Conservation (phyloP, 83 land plant genomes). For the Diphasiastrum complanatum region DNA sequence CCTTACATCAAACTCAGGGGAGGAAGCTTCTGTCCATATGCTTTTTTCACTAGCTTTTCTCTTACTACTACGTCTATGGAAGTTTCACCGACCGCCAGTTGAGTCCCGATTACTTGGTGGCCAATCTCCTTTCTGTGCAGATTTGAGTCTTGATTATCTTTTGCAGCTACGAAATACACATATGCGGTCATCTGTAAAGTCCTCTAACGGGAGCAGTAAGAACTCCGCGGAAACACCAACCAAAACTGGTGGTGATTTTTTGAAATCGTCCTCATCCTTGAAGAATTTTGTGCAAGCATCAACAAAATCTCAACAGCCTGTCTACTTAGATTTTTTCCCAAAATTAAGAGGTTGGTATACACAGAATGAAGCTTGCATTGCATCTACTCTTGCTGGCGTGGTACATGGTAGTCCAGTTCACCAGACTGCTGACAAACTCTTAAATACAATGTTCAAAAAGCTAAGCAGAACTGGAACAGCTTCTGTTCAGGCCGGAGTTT, state of each 20-base stretch:
- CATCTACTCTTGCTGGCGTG: constrained; percentile 60
- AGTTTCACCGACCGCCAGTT: constrained; percentile 69
- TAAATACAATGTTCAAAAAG: constrained; percentile 64
- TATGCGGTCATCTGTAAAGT: background rate
- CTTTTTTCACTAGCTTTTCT: constrained; percentile 72
- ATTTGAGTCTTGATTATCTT: constrained; percentile 62
- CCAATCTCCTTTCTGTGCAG: constrained; percentile 33
- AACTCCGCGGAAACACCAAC: background rate
- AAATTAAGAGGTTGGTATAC: constrained; percentile 64
- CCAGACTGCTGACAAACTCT: constrained; percentile 58
- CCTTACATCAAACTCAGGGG: constrained; percentile 26
- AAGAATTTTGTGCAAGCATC: background rate
- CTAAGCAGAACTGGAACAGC: constrained; percentile 42
- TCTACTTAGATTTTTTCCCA: constrained; percentile 63
- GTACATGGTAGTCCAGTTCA: constrained; percentile 59
- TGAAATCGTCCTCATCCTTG: background rate
- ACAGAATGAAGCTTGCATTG: constrained; percentile 70
- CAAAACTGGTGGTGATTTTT: background rate
- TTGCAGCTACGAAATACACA: constrained; percentile 50
- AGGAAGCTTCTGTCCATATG: constrained; percentile 45
- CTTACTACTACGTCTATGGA: constrained; percentile 70
- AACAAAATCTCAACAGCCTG: constrained; percentile 24
- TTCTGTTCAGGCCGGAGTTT: constrained; percentile 30
- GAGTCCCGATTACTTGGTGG: constrained; percentile 48
- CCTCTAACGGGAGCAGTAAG: too few relatives aligned